Evolutionary conservation across 2,329 filamentous ascomycete genomes (phyloP).

Genomic region (Raffaelea deltoideospora): DNA sequence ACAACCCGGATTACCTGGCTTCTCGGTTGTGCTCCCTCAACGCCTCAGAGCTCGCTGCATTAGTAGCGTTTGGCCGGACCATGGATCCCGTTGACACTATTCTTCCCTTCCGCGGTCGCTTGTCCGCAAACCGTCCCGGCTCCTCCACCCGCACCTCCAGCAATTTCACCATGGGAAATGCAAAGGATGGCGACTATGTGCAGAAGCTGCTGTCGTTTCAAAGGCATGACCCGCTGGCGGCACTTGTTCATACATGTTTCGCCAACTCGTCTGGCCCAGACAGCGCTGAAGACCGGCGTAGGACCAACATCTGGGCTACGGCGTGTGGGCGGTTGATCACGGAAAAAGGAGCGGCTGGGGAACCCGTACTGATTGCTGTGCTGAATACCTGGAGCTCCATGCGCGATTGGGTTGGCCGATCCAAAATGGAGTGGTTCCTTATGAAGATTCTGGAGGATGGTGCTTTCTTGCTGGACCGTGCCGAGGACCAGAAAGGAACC

Average conservation of each 20-base stretch:
- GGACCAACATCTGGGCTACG: slow-evolving; percentile 78
- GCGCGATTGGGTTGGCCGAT: slow-evolving; percentile 78
- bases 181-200: slow-evolving; percentile 33
- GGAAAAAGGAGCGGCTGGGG: slow-evolving; percentile 58
- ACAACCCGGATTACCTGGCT: slow-evolving; percentile 77
- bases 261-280: slow-evolving; percentile 72
- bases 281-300: slow-evolving; percentile 63
- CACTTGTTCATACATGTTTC: slow-evolving; percentile 78
- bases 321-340: slow-evolving; percentile 72
- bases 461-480: slow-evolving; percentile 74
- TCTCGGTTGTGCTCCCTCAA: slow-evolving; percentile 64
- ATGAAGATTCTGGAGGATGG: slow-evolving; percentile 92
- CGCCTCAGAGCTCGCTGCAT: slow-evolving; percentile 57
- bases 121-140: no score
- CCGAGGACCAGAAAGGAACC: slow-evolving; percentile 62
- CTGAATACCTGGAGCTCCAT: slow-evolving; percentile 78
- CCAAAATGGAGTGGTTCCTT: slow-evolving; percentile 83
- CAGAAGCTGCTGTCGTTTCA: slow-evolving; percentile 81
- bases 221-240: slow-evolving; percentile 71
- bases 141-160: no score
- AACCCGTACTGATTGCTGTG: slow-evolving; percentile 69
- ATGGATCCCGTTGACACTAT: slow-evolving; percentile 75
- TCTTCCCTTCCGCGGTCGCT: slow-evolving; percentile 47
- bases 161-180: no score
- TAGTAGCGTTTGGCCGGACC: slow-evolving; percentile 65